Conservation (phyloP, 352 stramenopile species). For the Phytophthora boehmeriae region DNA sequence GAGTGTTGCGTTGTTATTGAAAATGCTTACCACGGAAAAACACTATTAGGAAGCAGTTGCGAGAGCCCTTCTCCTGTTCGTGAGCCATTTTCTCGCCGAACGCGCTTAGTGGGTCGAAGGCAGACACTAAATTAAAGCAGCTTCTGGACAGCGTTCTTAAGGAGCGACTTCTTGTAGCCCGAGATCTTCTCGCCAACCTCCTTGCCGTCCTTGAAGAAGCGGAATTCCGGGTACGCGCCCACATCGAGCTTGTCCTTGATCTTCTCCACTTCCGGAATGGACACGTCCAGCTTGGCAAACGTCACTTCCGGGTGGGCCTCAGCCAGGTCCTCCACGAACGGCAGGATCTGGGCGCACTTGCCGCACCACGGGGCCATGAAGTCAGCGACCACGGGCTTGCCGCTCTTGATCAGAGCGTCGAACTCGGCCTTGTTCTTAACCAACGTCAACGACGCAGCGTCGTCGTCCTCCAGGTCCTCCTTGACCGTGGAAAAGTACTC, state of each 20-base stretch:
- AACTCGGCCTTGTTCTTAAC: conserved; percentile 72
- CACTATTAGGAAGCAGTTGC: neutral
- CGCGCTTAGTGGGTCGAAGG: neutral
- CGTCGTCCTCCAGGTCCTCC: conserved; percentile 51
- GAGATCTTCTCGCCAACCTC: conserved; percentile 72
- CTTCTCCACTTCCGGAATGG: conserved; percentile 66
- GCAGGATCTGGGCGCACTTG: conserved; percentile 86
- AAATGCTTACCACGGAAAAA: conserved; percentile 4
- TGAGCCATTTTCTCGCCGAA: conserved; percentile 1
- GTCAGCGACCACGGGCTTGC: conserved; percentile 77
- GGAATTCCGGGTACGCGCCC: conserved; percentile 82
- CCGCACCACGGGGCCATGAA: conserved; percentile 90
- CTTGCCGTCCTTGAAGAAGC: conserved; percentile 86
- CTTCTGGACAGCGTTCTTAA: conserved; percentile 76
- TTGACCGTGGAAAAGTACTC: conserved; percentile 87
- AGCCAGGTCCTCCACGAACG: conserved; percentile 73
- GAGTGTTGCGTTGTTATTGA: conserved; percentile 16
- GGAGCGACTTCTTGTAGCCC: conserved; percentile 86
- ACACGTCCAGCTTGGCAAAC: conserved; percentile 85
- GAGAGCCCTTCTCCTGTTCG: conserved; percentile 12
- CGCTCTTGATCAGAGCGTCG: conserved; percentile 61
- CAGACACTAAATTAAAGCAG: conserved; percentile 38
- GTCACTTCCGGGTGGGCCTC: conserved; percentile 68
- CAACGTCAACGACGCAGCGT: conserved; percentile 45
- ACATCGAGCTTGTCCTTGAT: conserved; percentile 80